phyloP scores from a whole-genome alignment of 176 grass and related monocot genomes.

The Paspalum notatum region DNA sequence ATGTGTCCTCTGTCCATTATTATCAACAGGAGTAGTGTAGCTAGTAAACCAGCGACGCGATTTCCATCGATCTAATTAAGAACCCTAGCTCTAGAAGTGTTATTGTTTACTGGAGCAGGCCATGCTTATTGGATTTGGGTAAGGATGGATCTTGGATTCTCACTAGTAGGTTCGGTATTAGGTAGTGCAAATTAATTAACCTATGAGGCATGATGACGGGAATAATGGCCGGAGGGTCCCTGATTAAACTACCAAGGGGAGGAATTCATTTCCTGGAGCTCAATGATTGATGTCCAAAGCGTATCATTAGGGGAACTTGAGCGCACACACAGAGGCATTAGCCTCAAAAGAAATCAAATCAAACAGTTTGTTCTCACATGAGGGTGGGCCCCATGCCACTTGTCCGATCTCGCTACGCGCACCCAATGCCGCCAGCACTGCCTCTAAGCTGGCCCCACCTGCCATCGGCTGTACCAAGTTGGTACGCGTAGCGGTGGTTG shows the following conservation, averaged over 20 bases:
- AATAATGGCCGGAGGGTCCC: slow-evolving; percentile 21
- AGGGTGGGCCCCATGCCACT: background rate
- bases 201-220: slow-evolving; percentile 24
- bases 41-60: no score
- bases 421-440: background rate
- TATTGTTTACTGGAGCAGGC: background rate
- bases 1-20: background rate
- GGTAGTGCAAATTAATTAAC: background rate
- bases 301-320: slow-evolving; percentile 58
- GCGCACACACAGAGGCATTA: slow-evolving; percentile 39
- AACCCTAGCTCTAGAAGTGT: background rate
- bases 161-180: slow-evolving; percentile 34
- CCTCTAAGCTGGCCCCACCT: background rate
- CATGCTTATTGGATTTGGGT: slow-evolving; percentile 21
- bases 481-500: background rate
- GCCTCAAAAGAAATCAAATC: slow-evolving; percentile 39
- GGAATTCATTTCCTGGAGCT: slow-evolving; percentile 27
- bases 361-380: slow-evolving; percentile 46
- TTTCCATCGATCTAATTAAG: background rate
- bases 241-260: slow-evolving; percentile 33
- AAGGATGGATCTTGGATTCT: slow-evolving; percentile 47
- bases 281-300: slow-evolving; percentile 69
- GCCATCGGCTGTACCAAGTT: background rate
- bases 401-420: background rate
- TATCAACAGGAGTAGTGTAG: background rate